A percentile compares a stretch with the other conserved stretches of the same genome.
Evolutionary conservation across 208 protist genomes (phyloP).

Genomic region (Leishmania guyanensis): DNA sequence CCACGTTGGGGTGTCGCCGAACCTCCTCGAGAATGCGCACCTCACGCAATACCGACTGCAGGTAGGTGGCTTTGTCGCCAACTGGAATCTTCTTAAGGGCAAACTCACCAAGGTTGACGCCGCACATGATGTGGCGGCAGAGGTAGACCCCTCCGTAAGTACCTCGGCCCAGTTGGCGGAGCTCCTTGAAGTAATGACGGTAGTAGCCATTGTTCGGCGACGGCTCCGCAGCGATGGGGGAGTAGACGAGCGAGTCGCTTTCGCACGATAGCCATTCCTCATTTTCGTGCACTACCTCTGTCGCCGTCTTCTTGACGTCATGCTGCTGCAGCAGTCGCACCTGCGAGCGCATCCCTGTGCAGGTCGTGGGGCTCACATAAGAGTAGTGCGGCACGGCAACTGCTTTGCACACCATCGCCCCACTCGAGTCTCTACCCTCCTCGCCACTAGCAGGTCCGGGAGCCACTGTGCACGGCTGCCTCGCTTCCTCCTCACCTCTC

Average conservation of each 20-base stretch:
- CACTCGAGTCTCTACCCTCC: neutral
- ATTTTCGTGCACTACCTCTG: constrained; percentile 1
- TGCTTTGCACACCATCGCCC: neutral
- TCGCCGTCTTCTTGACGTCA: neutral
- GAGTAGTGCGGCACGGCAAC: constrained; percentile 2
- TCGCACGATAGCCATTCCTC: constrained; percentile 2
- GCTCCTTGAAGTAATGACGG: constrained; percentile 79
- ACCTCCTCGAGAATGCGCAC: constrained; percentile 88
- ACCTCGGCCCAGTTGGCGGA: constrained; percentile 81
- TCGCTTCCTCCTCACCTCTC: neutral
- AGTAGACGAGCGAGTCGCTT: constrained; percentile 22
- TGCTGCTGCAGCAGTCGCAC: constrained; percentile 11
- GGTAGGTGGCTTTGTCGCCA: constrained; percentile 77
- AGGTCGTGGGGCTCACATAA: constrained; percentile 8
- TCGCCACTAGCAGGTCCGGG: neutral
- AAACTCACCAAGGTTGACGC: constrained; percentile 78
- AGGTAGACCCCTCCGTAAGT: constrained; percentile 89
- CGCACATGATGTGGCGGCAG: constrained; percentile 85
- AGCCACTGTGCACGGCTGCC: neutral
- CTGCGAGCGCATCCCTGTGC: neutral
- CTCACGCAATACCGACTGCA: constrained; percentile 81
- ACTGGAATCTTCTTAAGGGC: constrained; percentile 93
- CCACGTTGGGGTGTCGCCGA: constrained; percentile 84
- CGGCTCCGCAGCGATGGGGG: constrained; percentile 12
- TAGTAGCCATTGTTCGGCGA: constrained; percentile 70